Percentiles rank a stretch among this genome's conserved stretches.
These are phyloP conservation scores for Myxozyma mucilagina DNA, from an alignment of 805 yeast species.

Conservation along the genomic window DNA sequence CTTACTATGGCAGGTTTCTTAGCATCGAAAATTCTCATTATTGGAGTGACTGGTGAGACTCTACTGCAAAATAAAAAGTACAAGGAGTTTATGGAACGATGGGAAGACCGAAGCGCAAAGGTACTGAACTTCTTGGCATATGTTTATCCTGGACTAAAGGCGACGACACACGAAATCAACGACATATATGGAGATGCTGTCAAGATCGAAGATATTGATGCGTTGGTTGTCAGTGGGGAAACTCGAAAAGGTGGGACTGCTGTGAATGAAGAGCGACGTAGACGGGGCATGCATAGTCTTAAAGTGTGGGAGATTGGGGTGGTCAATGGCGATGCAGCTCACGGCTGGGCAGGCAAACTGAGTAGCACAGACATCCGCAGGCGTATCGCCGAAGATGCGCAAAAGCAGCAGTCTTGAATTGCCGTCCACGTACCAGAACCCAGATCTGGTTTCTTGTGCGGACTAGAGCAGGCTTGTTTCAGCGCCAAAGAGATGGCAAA, in stretches of 20 bases:
- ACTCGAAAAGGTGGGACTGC: conserved; percentile 70
- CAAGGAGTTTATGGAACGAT: conserved; percentile 62
- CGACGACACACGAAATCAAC: conserved; percentile 62
- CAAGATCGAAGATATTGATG: conserved; percentile 66
- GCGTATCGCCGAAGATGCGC: conserved; percentile 4
- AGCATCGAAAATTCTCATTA: conserved; percentile 55
- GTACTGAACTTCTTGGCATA: conserved; percentile 54
- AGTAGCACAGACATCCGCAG: conserved; percentile 29
- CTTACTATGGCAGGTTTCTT: conserved; percentile 70
- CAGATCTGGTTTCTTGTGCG: too few relatives aligned
- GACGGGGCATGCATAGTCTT: conserved; percentile 55
- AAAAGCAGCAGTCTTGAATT: too few relatives aligned
- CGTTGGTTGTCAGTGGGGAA: conserved; percentile 79
- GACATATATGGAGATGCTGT: conserved; percentile 97
- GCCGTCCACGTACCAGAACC: too few relatives aligned
- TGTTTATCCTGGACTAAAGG: conserved; percentile 49
- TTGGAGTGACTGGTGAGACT: conserved; percentile 82
- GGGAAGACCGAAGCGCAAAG: conserved; percentile 49
- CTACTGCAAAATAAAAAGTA: conserved; percentile 74
- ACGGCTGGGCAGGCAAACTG: conserved; percentile 20
- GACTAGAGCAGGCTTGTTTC: too few relatives aligned
- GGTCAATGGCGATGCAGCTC: conserved; percentile 17
- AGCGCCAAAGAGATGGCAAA: too few relatives aligned
- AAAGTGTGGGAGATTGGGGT: conserved; percentile 50
- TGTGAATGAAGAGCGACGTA: conserved; percentile 65